Percentiles rank a stretch among this genome's conserved stretches.
phyloP scores from a whole-genome alignment of 257 asterid species.

The Gardenia jasminoides region DNA sequence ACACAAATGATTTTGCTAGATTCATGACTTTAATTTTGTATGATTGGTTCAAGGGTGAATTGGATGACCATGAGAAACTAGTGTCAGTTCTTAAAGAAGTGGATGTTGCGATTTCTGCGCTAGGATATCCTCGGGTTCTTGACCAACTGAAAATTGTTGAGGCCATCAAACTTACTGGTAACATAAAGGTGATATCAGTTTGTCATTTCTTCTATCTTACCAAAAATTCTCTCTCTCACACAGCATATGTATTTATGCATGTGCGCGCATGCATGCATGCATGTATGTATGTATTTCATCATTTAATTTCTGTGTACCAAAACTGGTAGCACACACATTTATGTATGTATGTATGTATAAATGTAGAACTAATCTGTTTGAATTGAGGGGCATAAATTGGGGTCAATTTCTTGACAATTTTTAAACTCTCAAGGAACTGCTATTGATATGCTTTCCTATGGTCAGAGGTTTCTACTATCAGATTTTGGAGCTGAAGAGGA shows the following conservation, averaged over 20 bases:
- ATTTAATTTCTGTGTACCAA: too few species aligned
- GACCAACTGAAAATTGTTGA: slow-evolving; percentile 52
- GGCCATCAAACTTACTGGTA: slow-evolving; percentile 51
- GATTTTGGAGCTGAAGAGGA: slow-evolving; percentile 59
- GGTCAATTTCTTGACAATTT: too few species aligned
- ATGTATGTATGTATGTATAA: too few species aligned
- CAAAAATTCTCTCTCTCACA: too few species aligned
- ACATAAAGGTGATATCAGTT: slow-evolving; percentile 34
- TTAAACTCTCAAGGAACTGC: too few species aligned
- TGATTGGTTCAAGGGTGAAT: slow-evolving; percentile 29
- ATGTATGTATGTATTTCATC: too few species aligned
- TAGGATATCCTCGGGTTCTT: slow-evolving; percentile 48
- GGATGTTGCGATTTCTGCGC: slow-evolving; percentile 48
- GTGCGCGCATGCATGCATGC: too few species aligned
- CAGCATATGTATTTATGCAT: too few species aligned
- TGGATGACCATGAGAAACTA: slow-evolving; percentile 50
- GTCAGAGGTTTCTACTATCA: slow-evolving; percentile 52
- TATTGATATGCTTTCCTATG: not conserved
- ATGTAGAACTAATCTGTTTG: too few species aligned
- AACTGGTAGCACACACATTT: too few species aligned
- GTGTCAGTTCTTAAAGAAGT: slow-evolving; percentile 39
- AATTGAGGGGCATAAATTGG: too few species aligned
- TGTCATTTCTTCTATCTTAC: too few species aligned
- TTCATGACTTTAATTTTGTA: not conserved
- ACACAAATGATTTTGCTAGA: not conserved